These are phyloP conservation scores for Schwanniomyces occidentalis DNA, from an alignment of 805 yeast species.

Conservation along the genomic window DNA sequence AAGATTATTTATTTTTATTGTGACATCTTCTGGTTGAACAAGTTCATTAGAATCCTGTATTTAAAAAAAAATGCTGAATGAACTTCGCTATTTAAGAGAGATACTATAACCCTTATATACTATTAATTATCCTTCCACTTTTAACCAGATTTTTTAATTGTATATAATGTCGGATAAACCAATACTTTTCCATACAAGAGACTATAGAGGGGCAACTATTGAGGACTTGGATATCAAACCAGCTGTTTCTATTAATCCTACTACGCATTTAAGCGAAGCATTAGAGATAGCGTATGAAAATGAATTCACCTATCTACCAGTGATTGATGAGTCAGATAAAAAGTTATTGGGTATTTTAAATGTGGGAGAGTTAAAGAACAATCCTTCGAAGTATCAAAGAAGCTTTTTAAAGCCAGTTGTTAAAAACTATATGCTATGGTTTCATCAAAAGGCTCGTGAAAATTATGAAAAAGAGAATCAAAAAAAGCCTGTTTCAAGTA, in stretches of 20 bases:
- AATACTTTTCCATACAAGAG: slow-evolving; percentile 30
- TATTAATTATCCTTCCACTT: too few relatives aligned
- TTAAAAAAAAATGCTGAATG: too few relatives aligned
- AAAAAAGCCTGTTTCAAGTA: slow-evolving; percentile 5
- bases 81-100: too few relatives aligned
- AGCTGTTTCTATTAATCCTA: slow-evolving; percentile 53
- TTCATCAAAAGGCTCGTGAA: slow-evolving; percentile 35
- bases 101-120: too few relatives aligned
- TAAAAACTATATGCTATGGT: slow-evolving; percentile 44
- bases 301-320: slow-evolving; percentile 55
- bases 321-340: slow-evolving; percentile 46
- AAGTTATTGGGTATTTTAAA: slow-evolving; percentile 51
- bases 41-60: too few relatives aligned
- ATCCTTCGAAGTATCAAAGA: slow-evolving; percentile 21
- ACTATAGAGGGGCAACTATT: slow-evolving; percentile 53
- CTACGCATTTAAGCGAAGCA: slow-evolving; percentile 48
- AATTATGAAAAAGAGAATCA: slow-evolving; percentile 28
- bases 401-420: slow-evolving; percentile 27
- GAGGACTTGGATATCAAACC: slow-evolving; percentile 62
- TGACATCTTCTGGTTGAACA: too few relatives aligned
- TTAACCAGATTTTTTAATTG: too few relatives aligned
- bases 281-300: slow-evolving; percentile 56
- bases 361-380: slow-evolving; percentile 41
- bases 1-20: too few relatives aligned
- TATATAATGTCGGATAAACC: slow-evolving; percentile 7